Base-by-base conservation (phyloP, 2,329 filamentous ascomycete species). In the Penicillium sp. region DNA sequence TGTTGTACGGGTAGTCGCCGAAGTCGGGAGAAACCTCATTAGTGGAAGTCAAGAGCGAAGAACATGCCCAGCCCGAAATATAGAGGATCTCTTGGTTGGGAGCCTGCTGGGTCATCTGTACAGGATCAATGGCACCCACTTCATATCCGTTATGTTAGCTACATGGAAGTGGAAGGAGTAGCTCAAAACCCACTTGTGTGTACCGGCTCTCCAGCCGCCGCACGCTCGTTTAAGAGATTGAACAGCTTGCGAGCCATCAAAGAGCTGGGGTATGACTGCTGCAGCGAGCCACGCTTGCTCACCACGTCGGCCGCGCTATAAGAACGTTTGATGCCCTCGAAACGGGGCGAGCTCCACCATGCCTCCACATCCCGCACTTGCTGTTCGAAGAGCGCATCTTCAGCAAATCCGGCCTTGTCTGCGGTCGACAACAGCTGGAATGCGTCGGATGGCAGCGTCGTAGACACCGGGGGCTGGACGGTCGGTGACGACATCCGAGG, bases 101-200 rank as follows among this genome's bases (percentile, higher is more conserved):
- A 15, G 94, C 94, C 78, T 97, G 94, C 73, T 99, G 94, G 45
- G 94, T 96, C 94, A 99, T 97, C 76, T 99, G 94, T 10, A 97
- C 86, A n/a, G 94, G 94, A 69, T 99, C 94, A 74, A 99, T 95
- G 54, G 92, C 94, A 63, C 94, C 94, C 88, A 99, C 89, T 93
- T 47, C 39, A 18, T 38, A n/a, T 39, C 18, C 34, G 16, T 36
- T n/a, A 52, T 65, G 53, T 65, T 50, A 64, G 58, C 21, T 36
- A 45, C 18, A 16, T 15, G 24, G 9, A 6, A 45, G 18, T 26
- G 24, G 23, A 24, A 31, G 18, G 8, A 4, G 3, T 0, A 4
- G 3, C 38, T 29, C 6, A n/a, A 36, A 18, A 18, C 66, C 68
- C 77, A 93, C 89, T 92, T 15, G 94, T 97, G 73, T 97, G 93